Evolutionary conservation across 2,329 filamentous ascomycete genomes (phyloP).

Genomic region (Colletotrichum tropicale): DNA sequence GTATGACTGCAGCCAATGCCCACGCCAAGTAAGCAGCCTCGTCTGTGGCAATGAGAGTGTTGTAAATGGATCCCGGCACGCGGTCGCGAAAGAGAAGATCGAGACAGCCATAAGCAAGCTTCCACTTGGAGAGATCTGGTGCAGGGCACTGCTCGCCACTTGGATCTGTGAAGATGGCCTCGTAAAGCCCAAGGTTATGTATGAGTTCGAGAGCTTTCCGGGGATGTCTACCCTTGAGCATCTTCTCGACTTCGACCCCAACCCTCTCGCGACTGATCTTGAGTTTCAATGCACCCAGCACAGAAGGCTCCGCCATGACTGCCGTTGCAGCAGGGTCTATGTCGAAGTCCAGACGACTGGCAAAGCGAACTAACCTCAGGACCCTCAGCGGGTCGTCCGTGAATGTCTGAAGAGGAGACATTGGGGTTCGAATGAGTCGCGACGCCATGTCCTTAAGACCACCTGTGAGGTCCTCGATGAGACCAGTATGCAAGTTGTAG

Average conservation of each 20-base stretch:
- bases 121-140: conserved; percentile 67
- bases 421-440: conserved; percentile 80
- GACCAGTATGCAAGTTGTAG: conserved; percentile 83
- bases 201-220: conserved; percentile 67
- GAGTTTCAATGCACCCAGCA: conserved; percentile 76
- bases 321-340: conserved; percentile 74
- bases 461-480: conserved; percentile 84
- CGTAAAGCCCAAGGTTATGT: conserved; percentile 70
- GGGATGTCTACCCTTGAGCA: conserved; percentile 74
- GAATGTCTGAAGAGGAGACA: conserved; percentile 91
- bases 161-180: conserved; percentile 76
- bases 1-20: conserved; percentile 75
- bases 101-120: conserved; percentile 67
- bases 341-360: conserved; percentile 78
- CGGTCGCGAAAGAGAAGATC: conserved; percentile 50
- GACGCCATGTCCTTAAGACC: conserved; percentile 77
- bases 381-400: conserved; percentile 91
- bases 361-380: conserved; percentile 86
- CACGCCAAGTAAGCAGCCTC: conserved; percentile 77
- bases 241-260: conserved; percentile 88
- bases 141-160: conserved; percentile 51
- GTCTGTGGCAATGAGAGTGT: conserved; percentile 62
- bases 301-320: conserved; percentile 80
- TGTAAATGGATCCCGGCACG: conserved; percentile 52
- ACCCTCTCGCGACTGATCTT: conserved; percentile 95